A percentile compares a stretch with the other conserved stretches of the same genome.
These are phyloP conservation scores for Penicillium sp. DNA, from an alignment of 2,329 filamentous ascomycete genomes.

Conservation along the genomic window DNA sequence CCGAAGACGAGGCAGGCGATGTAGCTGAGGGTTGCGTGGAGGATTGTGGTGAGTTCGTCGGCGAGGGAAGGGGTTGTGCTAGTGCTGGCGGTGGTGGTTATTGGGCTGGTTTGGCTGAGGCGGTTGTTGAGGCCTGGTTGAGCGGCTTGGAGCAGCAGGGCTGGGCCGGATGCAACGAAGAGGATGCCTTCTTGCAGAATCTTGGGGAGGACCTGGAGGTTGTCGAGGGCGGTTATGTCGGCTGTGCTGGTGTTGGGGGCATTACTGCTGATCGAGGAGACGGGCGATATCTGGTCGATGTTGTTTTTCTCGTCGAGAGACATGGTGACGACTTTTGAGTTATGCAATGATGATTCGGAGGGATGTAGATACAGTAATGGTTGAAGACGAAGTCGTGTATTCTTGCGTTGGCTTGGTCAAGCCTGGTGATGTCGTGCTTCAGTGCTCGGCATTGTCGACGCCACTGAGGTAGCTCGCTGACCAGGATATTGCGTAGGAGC, in stretches of 20 bases:
- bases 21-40: conserved; percentile 39
- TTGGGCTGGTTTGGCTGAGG: conserved; percentile 27
- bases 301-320: conserved; percentile 19
- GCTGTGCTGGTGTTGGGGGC: conserved; percentile 8
- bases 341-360: neutral
- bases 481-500: neutral
- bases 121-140: conserved; percentile 26
- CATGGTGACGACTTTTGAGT: neutral
- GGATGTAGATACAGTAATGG: neutral
- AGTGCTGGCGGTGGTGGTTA: conserved; percentile 22
- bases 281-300: conserved; percentile 18
- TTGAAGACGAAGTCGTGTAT: neutral
- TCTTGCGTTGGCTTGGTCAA: neutral
- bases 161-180: conserved; percentile 40
- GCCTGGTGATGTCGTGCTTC: neutral
- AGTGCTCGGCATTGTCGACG: neutral
- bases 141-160: conserved; percentile 41
- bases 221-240: conserved; percentile 36
- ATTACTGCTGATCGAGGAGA: conserved; percentile 15
- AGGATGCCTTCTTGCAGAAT: conserved; percentile 43
- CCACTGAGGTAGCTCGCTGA: neutral
- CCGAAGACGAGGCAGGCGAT: conserved; percentile 42
- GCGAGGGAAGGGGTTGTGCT: conserved; percentile 29
- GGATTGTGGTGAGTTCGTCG: conserved; percentile 35
- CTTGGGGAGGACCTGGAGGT: conserved; percentile 41